Evolutionary conservation across 441 rosid species (phyloP).

Genomic region (Geranium incanum): DNA sequence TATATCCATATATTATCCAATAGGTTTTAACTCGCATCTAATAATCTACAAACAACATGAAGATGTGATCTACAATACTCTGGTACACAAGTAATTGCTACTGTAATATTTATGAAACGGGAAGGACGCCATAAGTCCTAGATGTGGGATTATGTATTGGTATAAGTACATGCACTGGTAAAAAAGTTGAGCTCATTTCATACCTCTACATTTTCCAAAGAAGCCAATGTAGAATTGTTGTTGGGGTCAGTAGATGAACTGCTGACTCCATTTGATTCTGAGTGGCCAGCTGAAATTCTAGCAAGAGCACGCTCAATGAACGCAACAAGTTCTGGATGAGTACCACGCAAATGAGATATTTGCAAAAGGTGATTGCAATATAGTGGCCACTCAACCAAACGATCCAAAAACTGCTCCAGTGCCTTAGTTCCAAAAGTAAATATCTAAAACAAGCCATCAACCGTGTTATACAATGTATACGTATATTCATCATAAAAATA

Average conservation of each 20-base stretch:
- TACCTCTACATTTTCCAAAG: conserved; percentile 70
- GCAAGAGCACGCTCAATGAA: conserved; percentile 85
- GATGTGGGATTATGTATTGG: no score
- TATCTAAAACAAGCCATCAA: conserved; percentile 52
- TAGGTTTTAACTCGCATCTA: not conserved
- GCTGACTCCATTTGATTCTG: conserved; percentile 56
- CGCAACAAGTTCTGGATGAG: conserved; percentile 82
- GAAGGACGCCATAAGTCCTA: no score
- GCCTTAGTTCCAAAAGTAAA: conserved; percentile 96
- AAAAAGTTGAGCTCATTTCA: not conserved
- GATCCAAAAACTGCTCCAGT: conserved; percentile 93
- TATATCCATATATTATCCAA: not conserved
- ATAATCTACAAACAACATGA: not conserved
- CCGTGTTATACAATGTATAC: conserved; percentile 14
- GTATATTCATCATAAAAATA: not conserved
- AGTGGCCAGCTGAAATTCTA: conserved; percentile 76
- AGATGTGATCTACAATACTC: not conserved
- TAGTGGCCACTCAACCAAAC: conserved; percentile 95
- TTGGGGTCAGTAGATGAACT: conserved; percentile 41
- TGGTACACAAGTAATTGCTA: not conserved
- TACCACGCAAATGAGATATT: conserved; percentile 87
- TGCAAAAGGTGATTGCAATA: conserved; percentile 97
- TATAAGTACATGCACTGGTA: not conserved
- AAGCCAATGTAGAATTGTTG: conserved; percentile 42
- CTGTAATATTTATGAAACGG: not conserved